Conservation (phyloP, 352 stramenopile genomes). For the Lagenidium giganteum region DNA sequence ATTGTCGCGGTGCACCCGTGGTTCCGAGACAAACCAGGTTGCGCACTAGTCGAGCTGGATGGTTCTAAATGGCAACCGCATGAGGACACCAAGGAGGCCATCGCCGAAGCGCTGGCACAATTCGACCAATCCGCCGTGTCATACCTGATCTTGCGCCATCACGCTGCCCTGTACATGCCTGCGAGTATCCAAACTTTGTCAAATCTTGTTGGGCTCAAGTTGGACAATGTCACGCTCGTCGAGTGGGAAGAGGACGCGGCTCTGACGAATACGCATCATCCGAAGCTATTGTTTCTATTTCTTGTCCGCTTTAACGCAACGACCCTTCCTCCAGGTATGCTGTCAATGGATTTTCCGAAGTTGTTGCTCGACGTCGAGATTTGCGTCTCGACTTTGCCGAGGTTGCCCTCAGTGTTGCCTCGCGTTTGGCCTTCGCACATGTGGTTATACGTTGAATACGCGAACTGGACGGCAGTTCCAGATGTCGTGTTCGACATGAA, state of each 20-base stretch:
- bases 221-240: conserved; percentile 33
- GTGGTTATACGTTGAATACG: conserved; percentile 18
- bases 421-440: conserved; percentile 17
- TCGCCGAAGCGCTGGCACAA: neutral
- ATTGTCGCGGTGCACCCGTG: conserved; percentile 34
- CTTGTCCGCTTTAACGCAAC: conserved; percentile 22
- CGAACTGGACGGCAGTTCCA: conserved; percentile 13
- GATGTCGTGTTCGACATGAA: conserved; percentile 14
- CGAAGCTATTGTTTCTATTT: conserved; percentile 20
- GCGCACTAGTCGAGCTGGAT: conserved; percentile 30
- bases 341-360: conserved; percentile 22
- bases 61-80: no score
- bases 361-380: conserved; percentile 25
- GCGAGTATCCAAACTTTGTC: conserved; percentile 10
- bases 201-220: conserved; percentile 23
- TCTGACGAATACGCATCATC: conserved; percentile 20
- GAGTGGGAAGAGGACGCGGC: conserved; percentile 21
- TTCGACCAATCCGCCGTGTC: conserved; percentile 7
- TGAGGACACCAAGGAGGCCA: neutral
- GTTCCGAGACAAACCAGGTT: conserved; percentile 20
- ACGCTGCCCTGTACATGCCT: conserved; percentile 22
- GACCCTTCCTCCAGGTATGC: conserved; percentile 25
- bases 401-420: conserved; percentile 28
- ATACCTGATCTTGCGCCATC: conserved; percentile 21
- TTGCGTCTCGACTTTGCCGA: conserved; percentile 21